These are phyloP conservation scores for Ustanciosporium gigantosporum DNA, from an alignment of 1,284 basidiomycete species.

Conservation along the genomic window DNA sequence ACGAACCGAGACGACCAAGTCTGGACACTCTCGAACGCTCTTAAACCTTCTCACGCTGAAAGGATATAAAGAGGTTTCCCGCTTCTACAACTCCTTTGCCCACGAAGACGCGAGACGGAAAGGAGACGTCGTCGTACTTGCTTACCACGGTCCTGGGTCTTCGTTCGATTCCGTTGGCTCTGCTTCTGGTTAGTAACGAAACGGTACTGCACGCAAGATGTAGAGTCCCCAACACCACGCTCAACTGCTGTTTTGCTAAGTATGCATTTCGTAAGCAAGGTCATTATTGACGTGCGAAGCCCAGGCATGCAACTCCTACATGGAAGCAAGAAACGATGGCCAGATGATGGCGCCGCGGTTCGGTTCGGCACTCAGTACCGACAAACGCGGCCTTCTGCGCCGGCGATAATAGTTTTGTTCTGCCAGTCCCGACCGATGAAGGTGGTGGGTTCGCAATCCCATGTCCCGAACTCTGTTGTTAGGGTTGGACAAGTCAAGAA, in stretches of 20 bases:
- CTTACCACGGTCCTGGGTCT: slow-evolving; percentile 44
- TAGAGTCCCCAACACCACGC: no score
- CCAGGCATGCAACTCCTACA: no score
- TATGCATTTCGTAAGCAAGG: no score
- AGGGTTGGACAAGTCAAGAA: slow-evolving; percentile 4
- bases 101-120: slow-evolving; percentile 77
- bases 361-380: no score
- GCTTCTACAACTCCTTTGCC: slow-evolving; percentile 70
- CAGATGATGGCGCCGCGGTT: no score
- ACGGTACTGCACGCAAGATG: no score
- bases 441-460: slow-evolving; percentile 45
- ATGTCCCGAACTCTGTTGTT: slow-evolving; percentile 38
- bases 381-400: slow-evolving; percentile 27
- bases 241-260: no score
- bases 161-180: no score
- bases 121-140: slow-evolving; percentile 77
- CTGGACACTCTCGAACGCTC: slow-evolving; percentile 61
- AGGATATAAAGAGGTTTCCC: slow-evolving; percentile 73
- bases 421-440: slow-evolving; percentile 16
- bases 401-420: slow-evolving; percentile 25
- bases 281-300: no score
- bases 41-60: slow-evolving; percentile 64
- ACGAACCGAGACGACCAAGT: slow-evolving; percentile 33
- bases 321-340: no score
- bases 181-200: no score